Evolutionary conservation across 768 basidiomycete species (phyloP).

Genomic region (Mycena belliarum): DNA sequence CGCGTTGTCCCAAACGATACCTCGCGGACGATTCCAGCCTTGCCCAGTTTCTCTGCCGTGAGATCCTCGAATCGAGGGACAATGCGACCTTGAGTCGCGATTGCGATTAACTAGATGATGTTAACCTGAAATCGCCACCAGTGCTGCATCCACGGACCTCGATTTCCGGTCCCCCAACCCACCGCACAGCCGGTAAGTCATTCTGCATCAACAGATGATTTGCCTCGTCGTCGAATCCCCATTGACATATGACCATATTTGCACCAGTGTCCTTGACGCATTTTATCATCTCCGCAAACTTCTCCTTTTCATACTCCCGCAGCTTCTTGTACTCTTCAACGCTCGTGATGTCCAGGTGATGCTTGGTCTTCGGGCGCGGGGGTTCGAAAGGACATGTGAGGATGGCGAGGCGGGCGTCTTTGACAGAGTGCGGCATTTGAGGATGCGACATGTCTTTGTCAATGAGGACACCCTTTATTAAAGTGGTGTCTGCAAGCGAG

Average conservation of each 20-base stretch:
- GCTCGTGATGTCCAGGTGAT: constrained; percentile 94
- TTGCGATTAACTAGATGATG: constrained; percentile 75
- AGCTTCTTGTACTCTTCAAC: constrained; percentile 98
- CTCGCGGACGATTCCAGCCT: constrained; percentile 92
- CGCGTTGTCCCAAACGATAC: constrained; percentile 95
- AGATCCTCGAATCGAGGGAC: constrained; percentile 98
- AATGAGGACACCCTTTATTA: constrained; percentile 96
- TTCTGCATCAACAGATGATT: constrained; percentile 99
- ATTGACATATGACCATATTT: constrained; percentile 98
- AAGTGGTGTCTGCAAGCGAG: constrained; percentile 88
- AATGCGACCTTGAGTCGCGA: constrained; percentile 97
- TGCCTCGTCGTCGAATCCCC: constrained; percentile 99
- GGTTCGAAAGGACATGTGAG: constrained; percentile 99
- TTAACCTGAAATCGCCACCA: background rate
- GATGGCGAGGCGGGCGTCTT: constrained; percentile 91
- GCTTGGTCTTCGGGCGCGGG: constrained; percentile 98
- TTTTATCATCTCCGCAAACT: constrained; percentile 97
- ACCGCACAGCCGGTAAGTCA: constrained; percentile 93
- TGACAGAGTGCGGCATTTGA: constrained; percentile 90
- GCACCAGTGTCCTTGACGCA: constrained; percentile 95
- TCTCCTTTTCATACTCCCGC: constrained; percentile 92
- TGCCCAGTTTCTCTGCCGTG: constrained; percentile 85
- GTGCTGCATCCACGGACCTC: constrained; percentile 56
- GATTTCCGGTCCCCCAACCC: constrained; percentile 99
- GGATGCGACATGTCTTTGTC: constrained; percentile 99